phyloP scores from a whole-genome alignment of 345 rosid species.

The Populus davidiana region DNA sequence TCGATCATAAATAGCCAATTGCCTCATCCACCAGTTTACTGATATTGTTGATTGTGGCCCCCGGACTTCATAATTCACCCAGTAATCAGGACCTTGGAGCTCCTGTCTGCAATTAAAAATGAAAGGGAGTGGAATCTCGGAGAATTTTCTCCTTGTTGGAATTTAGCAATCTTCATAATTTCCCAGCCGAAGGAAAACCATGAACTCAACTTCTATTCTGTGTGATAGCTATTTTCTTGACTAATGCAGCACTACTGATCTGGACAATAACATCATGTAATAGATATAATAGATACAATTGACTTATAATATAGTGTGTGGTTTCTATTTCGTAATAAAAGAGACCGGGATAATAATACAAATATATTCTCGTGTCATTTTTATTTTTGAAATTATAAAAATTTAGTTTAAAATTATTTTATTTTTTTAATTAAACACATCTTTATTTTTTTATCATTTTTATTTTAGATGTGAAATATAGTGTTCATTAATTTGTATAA shows the following conservation, averaged over 20 bases:
- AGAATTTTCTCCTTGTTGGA: not conserved
- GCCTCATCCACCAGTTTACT: not conserved
- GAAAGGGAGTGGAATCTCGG: not conserved
- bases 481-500: no score
- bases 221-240: not conserved
- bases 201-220: not conserved
- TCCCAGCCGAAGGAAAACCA: not conserved
- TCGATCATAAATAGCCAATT: not conserved
- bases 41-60: not conserved
- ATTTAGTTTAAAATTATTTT: no score
- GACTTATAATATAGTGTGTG: no score
- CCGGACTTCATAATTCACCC: not conserved
- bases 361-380: no score
- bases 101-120: not conserved
- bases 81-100: not conserved
- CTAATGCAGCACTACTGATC: not conserved
- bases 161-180: not conserved
- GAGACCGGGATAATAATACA: no score
- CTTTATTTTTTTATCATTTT: no score
- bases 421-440: no score
- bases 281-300: no score
- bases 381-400: no score
- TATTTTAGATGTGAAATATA: no score
- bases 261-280: not conserved
- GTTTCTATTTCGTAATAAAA: no score